These are phyloP conservation scores for Ceratobasidium theobromae DNA, from an alignment of 1,284 basidiomycete species.

Conservation along the genomic window DNA sequence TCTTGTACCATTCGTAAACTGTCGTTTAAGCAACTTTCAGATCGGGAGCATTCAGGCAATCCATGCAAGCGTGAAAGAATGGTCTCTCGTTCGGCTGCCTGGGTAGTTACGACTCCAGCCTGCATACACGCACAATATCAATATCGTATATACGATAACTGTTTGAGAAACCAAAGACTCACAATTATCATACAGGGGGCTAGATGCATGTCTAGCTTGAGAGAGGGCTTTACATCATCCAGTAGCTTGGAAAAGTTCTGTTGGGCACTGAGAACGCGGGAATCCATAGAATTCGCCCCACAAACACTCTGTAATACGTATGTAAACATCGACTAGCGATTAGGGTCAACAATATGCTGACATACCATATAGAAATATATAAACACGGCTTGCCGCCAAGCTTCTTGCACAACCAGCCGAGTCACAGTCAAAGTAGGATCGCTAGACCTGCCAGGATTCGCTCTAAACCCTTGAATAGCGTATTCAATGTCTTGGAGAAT, in stretches of 20 bases:
- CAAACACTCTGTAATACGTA: not conserved
- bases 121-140: not conserved
- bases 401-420: conserved; percentile 14
- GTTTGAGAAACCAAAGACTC: not conserved
- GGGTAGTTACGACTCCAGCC: not conserved
- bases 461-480: not conserved
- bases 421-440: conserved; percentile 10
- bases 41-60: conserved; percentile 8
- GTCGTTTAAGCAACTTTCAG: not conserved
- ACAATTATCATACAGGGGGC: not conserved
- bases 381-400: conserved; percentile 4
- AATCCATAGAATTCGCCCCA: not conserved
- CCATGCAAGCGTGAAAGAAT: not conserved
- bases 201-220: conserved; percentile 1
- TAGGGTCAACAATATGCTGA: not conserved
- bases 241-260: not conserved
- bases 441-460: not conserved
- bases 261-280: not conserved
- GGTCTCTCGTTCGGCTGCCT: not conserved
- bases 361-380: conserved; percentile 3
- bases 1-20: not conserved
- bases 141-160: not conserved
- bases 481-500: conserved; percentile 9
- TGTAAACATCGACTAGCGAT: not conserved
- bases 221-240: conserved; percentile 8